A percentile compares a stretch with the other conserved stretches of the same genome.
Evolutionary conservation across 306 rosid species (phyloP).

Genomic region (Oxytropis ochrocephala): DNA sequence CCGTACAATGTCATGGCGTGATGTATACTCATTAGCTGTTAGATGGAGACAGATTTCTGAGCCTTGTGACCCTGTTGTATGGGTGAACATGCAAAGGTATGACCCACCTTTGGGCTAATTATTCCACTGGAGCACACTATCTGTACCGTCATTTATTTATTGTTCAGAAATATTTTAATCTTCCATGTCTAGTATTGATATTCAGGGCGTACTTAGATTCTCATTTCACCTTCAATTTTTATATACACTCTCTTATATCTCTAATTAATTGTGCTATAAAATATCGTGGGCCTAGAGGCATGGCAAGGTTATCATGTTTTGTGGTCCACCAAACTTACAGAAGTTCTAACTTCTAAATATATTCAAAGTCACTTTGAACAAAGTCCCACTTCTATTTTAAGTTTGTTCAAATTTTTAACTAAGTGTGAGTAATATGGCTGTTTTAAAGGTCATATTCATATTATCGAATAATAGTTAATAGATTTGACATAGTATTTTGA

Average conservation of each 20-base stretch:
- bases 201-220: not conserved
- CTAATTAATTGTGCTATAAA: not conserved
- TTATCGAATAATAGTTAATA: not conserved
- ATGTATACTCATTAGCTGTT: constrained; percentile 68
- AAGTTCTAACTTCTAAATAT: constrained; percentile 2
- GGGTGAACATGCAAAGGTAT: constrained; percentile 92
- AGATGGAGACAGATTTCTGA: constrained; percentile 88
- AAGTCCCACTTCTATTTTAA: not conserved
- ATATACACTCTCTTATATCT: not conserved
- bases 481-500: not conserved
- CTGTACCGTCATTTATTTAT: not conserved
- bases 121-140: not conserved
- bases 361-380: not conserved
- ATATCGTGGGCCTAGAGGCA: not conserved
- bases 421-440: not conserved
- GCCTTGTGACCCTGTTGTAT: constrained; percentile 86
- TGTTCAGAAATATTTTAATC: constrained; percentile 1
- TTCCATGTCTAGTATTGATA: not conserved
- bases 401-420: not conserved
- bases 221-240: constrained; percentile 4
- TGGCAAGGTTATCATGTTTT: not conserved
- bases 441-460: constrained; percentile 12
- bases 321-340: not conserved
- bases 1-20: constrained; percentile 60
- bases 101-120: constrained; percentile 18